Base-by-base conservation (phyloP, 106 monocot genomes). In the Apostasia shenzhenica region DNA sequence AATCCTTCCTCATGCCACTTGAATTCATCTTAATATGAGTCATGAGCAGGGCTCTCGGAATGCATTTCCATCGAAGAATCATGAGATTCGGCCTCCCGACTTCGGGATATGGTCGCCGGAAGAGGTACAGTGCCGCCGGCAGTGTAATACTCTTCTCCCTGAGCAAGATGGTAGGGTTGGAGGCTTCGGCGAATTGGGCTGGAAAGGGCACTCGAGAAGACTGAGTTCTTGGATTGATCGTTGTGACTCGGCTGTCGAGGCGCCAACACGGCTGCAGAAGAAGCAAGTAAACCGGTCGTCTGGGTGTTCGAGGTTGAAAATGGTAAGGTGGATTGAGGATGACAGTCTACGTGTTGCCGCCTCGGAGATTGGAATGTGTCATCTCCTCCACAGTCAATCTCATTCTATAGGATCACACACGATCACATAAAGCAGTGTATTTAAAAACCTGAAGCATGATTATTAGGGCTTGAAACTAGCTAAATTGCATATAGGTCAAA, bases 171-270 rank as follows among this genome's bases (percentile, higher is more conserved):
- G 72, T 73, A 91, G 1, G 77, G 81, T 54, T 94, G 91, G 37
- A 85, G 85, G 67, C 81, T 85, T 57, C 79, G 68, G 8, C 83
- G 79, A 26, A 88, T 69, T 6, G 88, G 81, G 67, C 94, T 83
- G 39, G 94, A 88, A 45, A 91, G 78, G 0, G 82, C 89, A 70
- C 84, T 89, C 12, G 89, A 75, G 80, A 94, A 89, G 1, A 89
- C 69, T 2, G 82, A 39, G 71, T 82, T 86, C 66, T 79, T 94
- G 48, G 75, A 48, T 46, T 86, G 89, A 53, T 86, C 89, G 43
- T 68, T 54, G 66, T 78, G 67, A 41, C 2, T 37, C 45, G 67
- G 66, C 6, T 45, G 8, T 8, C 86, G 79, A 57, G 81, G 71
- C 7, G 70, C 59, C 39, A 66, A 76, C 11, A 67, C 83, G 45